phyloP scores from a whole-genome alignment of 2,329 filamentous ascomycete genomes.

The Clarireedia paspali region DNA sequence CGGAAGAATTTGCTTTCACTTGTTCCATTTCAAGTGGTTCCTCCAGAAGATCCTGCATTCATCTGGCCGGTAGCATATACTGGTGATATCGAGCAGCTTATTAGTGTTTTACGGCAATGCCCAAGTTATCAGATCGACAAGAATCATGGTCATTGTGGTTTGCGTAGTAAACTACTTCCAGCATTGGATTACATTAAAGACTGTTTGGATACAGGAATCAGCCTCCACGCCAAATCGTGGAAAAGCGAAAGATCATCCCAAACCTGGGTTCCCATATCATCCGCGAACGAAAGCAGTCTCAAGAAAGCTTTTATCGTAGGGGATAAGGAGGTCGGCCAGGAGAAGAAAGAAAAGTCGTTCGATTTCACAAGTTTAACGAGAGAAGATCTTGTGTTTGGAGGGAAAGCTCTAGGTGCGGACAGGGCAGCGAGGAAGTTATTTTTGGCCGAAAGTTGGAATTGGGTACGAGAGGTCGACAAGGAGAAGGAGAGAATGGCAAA shows the following conservation, averaged over 20 bases:
- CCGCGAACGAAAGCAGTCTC: not conserved
- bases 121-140: constrained; percentile 68
- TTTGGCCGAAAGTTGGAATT: constrained; percentile 50
- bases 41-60: constrained; percentile 31
- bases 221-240: constrained; percentile 19
- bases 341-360: constrained; percentile 15
- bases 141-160: constrained; percentile 66
- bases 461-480: constrained; percentile 32
- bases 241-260: constrained; percentile 21
- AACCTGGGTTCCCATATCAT: constrained; percentile 17
- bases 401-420: constrained; percentile 42
- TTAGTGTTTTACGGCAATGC: constrained; percentile 55
- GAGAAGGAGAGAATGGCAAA: constrained; percentile 12
- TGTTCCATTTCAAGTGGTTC: constrained; percentile 45
- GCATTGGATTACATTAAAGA: constrained; percentile 56
- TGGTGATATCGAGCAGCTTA: constrained; percentile 53
- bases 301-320: constrained; percentile 20
- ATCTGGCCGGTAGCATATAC: constrained; percentile 36
- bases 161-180: constrained; percentile 57
- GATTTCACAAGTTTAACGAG: constrained; percentile 39
- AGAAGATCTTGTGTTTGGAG: constrained; percentile 43
- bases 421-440: constrained; percentile 46
- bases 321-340: constrained; percentile 15
- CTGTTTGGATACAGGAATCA: constrained; percentile 38
- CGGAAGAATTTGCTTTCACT: constrained; percentile 54